Percentiles rank a stretch among this genome's conserved stretches.
Conservation (phyloP, 306 rosid species). For the Begonia masoniana region DNA sequence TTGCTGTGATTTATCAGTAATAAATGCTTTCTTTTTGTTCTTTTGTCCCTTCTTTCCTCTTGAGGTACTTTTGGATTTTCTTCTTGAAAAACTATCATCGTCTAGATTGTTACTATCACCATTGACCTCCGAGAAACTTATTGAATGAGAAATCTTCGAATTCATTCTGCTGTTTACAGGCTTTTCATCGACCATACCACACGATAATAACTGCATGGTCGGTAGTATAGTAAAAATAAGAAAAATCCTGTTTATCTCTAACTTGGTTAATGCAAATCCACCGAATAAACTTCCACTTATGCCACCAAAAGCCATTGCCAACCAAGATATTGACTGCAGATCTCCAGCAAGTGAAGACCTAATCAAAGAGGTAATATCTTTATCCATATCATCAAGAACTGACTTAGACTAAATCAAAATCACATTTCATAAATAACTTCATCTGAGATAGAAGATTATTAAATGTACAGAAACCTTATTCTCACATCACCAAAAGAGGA, state of each 20-base stretch:
- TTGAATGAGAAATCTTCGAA: slow-evolving; percentile 17
- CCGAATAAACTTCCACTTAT: slow-evolving; percentile 72
- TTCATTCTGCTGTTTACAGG: slow-evolving; percentile 23
- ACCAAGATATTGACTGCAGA: slow-evolving; percentile 73
- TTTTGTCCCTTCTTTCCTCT: slow-evolving; percentile 47
- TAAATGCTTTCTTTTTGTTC: slow-evolving; percentile 20
- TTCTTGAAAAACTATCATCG: slow-evolving; percentile 20
- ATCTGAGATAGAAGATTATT: too few species aligned
- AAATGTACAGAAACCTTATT: too few species aligned
- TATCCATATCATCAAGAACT: too few species aligned
- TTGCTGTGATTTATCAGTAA: slow-evolving; percentile 17
- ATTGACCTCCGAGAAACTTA: slow-evolving; percentile 12
- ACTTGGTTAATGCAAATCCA: slow-evolving; percentile 61
- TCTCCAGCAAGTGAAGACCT: slow-evolving; percentile 75
- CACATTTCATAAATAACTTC: too few species aligned
- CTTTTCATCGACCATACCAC: slow-evolving; percentile 53
- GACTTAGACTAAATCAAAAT: too few species aligned
- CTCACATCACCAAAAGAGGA: too few species aligned
- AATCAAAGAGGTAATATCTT: slow-evolving; percentile 9
- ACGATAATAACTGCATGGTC: slow-evolving; percentile 58
- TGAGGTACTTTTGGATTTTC: slow-evolving; percentile 24
- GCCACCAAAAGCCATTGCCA: slow-evolving; percentile 84
- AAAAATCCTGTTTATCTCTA: slow-evolving; percentile 45
- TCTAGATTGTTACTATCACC: slow-evolving; percentile 18
- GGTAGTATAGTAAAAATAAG: slow-evolving; percentile 62